Evolutionary conservation across 129 eudicot species (phyloP), one percentile per base, ranked within the genome.

Genomic region (Escallonia rubra): DNA sequence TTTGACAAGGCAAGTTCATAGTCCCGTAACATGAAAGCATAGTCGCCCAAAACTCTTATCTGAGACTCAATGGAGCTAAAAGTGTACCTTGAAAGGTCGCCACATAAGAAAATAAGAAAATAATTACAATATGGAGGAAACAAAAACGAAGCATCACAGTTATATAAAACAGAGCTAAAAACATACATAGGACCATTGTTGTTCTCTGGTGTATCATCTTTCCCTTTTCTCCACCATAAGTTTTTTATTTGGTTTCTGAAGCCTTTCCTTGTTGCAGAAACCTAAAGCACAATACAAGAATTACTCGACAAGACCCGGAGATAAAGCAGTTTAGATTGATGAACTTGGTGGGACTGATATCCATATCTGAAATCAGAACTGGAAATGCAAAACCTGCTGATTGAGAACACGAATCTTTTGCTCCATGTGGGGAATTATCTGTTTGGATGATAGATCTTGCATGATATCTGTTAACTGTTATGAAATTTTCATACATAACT

Each of bases 171-270:
- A 50, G 53, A 53, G 62, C 12, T 43, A 40, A 51, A 45, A 45
- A 74, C 91, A 76, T 82, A 93, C 99, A 68, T 79, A 76, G 84
- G 72, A 70, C 85, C 88, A 74, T 73, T 78, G n/a, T 83, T 81
- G 57, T 75, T 77, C 54, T 93, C 98, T 57, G 90, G 90, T 38
- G 76, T 55, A 70, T 89, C 98, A 4, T 93, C 98, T 81, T 84
- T 93, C 52, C 96, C 98, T 74, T 89, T 93, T 86, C 98, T 84
- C 98, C 98, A 93, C 98, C 95, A 93, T 71, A 93, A 81, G 75
- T 93, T 89, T 69, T 93, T 93, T 62, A 93, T 80, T 79, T 93
- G 98, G 85, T 93, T 93, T 76, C 95, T 86, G 52, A 93, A 89
- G 63, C 98, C 98, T 79, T 84, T 93, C 83, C 96, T 93, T 74